These are phyloP conservation scores for Simmondsia chinensis DNA, from an alignment of 148 eudicot genomes.

Conservation along the genomic window DNA sequence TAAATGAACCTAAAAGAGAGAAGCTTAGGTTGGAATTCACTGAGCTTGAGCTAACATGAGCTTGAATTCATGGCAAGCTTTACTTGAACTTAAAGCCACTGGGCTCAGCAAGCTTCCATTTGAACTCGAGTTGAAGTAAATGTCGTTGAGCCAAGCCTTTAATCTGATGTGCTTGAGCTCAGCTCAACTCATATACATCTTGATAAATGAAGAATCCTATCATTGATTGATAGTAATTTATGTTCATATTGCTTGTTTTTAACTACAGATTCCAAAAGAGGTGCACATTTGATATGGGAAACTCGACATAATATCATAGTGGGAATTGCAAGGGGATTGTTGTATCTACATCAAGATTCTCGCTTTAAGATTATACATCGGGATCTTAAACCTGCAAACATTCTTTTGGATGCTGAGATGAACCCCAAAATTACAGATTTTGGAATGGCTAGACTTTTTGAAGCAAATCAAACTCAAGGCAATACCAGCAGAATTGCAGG, in stretches of 20 bases:
- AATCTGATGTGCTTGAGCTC: no score
- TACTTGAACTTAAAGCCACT: no score
- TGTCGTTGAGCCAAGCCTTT: no score
- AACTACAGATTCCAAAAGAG: conserved; percentile 3
- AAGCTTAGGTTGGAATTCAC: no score
- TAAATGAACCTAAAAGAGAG: no score
- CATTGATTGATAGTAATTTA: no score
- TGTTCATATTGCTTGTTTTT: neutral
- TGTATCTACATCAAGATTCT: conserved; percentile 19
- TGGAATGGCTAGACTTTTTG: conserved; percentile 15
- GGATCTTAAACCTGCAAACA: conserved; percentile 13
- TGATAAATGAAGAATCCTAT: no score
- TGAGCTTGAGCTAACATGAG: no score
- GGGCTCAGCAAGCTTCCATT: no score
- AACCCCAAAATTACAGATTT: conserved; percentile 16
- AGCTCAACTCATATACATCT: no score
- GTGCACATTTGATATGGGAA: conserved; percentile 6
- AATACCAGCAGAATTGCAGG: conserved; percentile 3
- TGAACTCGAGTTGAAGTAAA: no score
- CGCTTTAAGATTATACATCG: conserved; percentile 10
- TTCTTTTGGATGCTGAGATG: conserved; percentile 13
- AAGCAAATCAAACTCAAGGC: conserved; percentile 2
- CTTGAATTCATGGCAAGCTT: no score
- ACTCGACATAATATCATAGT: conserved; percentile 12
- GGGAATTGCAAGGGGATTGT: conserved; percentile 14